phyloP scores from a whole-genome alignment of 768 basidiomycete genomes.

The Macrolepiota albuminosa region DNA sequence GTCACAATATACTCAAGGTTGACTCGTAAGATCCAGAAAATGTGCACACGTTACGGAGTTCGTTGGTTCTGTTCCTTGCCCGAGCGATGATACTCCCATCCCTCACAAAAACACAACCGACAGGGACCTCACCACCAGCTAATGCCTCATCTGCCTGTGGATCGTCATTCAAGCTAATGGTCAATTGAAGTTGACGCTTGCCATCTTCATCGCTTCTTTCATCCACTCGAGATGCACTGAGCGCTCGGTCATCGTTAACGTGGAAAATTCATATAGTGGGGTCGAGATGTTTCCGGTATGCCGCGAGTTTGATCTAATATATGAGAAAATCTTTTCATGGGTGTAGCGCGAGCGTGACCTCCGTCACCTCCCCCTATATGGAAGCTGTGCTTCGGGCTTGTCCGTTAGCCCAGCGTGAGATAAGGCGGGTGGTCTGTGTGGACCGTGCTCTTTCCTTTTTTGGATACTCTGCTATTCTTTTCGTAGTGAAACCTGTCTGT shows the following conservation, averaged over 20 bases:
- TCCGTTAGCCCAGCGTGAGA: too few species aligned
- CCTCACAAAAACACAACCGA: conserved; percentile 93
- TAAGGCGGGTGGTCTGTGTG: too few species aligned
- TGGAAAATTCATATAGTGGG: background rate
- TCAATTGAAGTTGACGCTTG: conserved; percentile 22
- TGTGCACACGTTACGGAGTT: conserved; percentile 76
- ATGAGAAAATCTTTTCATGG: background rate
- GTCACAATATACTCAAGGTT: conserved; percentile 1
- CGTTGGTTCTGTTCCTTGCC: conserved; percentile 92
- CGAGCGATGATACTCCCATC: conserved; percentile 71
- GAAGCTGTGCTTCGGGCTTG: too few species aligned
- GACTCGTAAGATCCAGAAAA: background rate
- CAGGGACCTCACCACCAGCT: conserved; percentile 83
- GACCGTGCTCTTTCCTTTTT: too few species aligned
- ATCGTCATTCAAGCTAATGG: conserved; percentile 11
- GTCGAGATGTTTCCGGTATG: background rate
- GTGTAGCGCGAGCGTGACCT: too few species aligned
- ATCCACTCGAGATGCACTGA: conserved; percentile 60
- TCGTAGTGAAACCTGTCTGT: too few species aligned
- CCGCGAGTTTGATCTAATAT: background rate
- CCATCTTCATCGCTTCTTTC: conserved; percentile 82
- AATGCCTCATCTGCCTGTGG: conserved; percentile 82
- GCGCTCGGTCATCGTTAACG: background rate
- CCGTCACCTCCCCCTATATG: too few species aligned
- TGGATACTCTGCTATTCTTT: too few species aligned